Base-by-base conservation (phyloP, 164 flowering plant genomes). In the Stephania cephalantha region DNA sequence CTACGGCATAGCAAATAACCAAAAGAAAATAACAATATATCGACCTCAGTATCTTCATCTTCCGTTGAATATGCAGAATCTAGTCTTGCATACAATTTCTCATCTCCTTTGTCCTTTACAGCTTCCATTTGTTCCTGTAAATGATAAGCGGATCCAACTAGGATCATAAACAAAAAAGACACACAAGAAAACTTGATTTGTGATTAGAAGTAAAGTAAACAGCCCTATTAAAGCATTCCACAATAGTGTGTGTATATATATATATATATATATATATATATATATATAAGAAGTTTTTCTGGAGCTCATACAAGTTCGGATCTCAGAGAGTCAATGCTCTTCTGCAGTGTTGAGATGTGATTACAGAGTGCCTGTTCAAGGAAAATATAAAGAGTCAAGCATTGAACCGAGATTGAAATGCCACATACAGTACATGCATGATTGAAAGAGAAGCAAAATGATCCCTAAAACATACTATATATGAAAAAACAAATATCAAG, bases 51-150 rank as follows among this genome's bases (percentile, higher is more conserved):
- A 20, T 86, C 90, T 61, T 91, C 95, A 68, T 91, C 94, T 64
- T 90, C 91, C 15, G 89, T 69, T 65, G 88, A 79, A 79, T 95
- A 93, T 74, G 92, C 84, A 69, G 90, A 86, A 81, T 95, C 95
- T 77, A 95, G 73, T 74, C 75, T 88, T 45, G 84, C 84, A 70
- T 90, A 95, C 63, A 95, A 78, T 70, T 88, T 88, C 68, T 83
- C 88, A 72, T 93, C 91, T 67, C 95, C 95, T 50, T 73, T 72
- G 70, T 87, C 90, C 66, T n/a, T 81, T 17, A 87, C 84, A 1
- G 29, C 20, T 13, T 85, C 88, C 95, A 95, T 87, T 85, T 90
- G 93, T 68, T 84, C 90, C 99, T 95, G 70, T 46, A 68, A 58
- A 76, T 30, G 70, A 15, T 6, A 78, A 76, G 63, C 12, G 1